Percentiles rank a stretch among this genome's conserved stretches.
Evolutionary conservation across 192 early-diverging fungal species (phyloP).

Genomic region (Haplosporangium gracile): DNA sequence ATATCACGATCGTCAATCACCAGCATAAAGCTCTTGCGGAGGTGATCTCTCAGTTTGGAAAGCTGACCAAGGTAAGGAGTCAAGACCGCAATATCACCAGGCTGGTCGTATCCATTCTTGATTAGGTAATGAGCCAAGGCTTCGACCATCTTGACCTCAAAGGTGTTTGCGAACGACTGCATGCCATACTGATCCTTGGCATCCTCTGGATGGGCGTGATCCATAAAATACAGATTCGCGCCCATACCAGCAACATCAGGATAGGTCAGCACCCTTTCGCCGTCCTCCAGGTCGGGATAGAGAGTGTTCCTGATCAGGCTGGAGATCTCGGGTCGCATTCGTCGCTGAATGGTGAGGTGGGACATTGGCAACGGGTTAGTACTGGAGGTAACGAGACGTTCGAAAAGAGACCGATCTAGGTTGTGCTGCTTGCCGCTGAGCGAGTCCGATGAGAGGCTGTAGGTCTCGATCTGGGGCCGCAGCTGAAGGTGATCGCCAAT

Average conservation of each 20-base stretch:
- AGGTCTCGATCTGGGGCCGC: constrained; percentile 45
- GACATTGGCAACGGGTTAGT: constrained; percentile 57
- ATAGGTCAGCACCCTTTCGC: constrained; percentile 29
- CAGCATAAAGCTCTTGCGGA: constrained; percentile 39
- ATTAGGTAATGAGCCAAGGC: constrained; percentile 62
- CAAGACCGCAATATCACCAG: constrained; percentile 64
- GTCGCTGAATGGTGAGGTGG: constrained; percentile 58
- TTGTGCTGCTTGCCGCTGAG: constrained; percentile 48
- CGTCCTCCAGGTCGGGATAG: constrained; percentile 61
- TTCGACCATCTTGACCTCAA: constrained; percentile 66
- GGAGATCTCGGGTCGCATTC: constrained; percentile 68
- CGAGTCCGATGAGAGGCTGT: constrained; percentile 56
- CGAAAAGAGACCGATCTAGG: constrained; percentile 65
- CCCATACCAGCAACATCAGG: constrained; percentile 59
- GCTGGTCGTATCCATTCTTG: constrained; percentile 62
- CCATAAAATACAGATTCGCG: constrained; percentile 62
- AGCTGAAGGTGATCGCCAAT: constrained; percentile 65
- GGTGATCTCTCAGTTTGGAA: constrained; percentile 53
- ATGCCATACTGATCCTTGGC: constrained; percentile 52
- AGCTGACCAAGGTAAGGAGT: constrained; percentile 71
- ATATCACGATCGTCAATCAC: constrained; percentile 58
- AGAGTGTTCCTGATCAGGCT: constrained; percentile 61
- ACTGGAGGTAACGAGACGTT: constrained; percentile 56
- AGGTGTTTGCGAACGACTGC: constrained; percentile 61
- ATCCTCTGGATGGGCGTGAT: constrained; percentile 62